These are phyloP conservation scores for Cinnamomum micranthum DNA, from an alignment of 164 flowering plant species.

Conservation along the genomic window DNA sequence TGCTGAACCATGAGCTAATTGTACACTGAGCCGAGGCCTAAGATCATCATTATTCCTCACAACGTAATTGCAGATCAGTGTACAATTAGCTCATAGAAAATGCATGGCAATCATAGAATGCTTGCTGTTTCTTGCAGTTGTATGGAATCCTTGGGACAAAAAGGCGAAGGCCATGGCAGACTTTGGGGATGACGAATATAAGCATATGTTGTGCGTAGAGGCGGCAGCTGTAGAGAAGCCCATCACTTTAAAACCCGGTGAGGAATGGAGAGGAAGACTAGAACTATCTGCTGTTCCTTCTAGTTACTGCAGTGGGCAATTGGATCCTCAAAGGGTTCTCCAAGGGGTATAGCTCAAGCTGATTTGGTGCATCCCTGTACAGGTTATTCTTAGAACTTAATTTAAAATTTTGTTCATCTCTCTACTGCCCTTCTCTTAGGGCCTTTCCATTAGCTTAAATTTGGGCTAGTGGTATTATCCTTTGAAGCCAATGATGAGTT, in stretches of 20 bases:
- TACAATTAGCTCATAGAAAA: too few species aligned
- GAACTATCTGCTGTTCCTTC: slow-evolving; percentile 74
- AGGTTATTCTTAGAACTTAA: background rate
- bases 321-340: slow-evolving; percentile 68
- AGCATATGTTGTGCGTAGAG: slow-evolving; percentile 76
- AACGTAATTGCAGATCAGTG: too few species aligned
- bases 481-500: background rate
- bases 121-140: slow-evolving; percentile 35
- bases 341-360: slow-evolving; percentile 25
- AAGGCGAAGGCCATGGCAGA: slow-evolving; percentile 71
- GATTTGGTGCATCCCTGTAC: background rate
- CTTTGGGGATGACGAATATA: slow-evolving; percentile 79
- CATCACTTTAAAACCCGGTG: slow-evolving; percentile 77
- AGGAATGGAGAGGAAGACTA: slow-evolving; percentile 76
- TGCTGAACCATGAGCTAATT: too few species aligned
- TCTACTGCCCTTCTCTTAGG: background rate
- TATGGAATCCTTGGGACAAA: slow-evolving; percentile 87
- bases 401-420: background rate
- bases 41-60: too few species aligned
- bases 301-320: slow-evolving; percentile 71
- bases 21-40: too few species aligned
- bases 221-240: slow-evolving; percentile 69
- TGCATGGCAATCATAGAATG: too few species aligned
- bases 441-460: background rate
- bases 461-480: background rate